These are phyloP conservation scores for Hanseniaspora vineae DNA, from an alignment of 805 yeast species.

Conservation along the genomic window DNA sequence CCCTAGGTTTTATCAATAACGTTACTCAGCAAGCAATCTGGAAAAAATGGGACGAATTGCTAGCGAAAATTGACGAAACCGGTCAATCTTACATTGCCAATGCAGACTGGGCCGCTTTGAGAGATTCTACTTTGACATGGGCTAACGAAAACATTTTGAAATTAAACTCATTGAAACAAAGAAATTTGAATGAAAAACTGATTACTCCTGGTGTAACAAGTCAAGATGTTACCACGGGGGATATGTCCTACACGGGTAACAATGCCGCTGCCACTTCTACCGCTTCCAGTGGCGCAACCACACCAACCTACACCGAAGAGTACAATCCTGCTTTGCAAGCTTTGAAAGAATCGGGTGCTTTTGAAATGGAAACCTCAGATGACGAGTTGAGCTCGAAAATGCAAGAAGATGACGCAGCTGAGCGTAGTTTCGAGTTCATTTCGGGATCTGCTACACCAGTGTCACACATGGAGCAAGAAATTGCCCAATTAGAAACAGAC, in stretches of 20 bases:
- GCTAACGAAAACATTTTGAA: constrained; percentile 12
- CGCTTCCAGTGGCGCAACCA: constrained; percentile 8
- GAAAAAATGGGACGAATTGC: constrained; percentile 40
- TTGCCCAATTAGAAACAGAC: constrained; percentile 8
- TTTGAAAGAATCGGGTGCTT: constrained; percentile 27
- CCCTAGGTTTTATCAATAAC: constrained; percentile 48
- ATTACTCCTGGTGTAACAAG: too few species aligned
- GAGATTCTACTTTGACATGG: constrained; percentile 53
- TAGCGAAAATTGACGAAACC: constrained; percentile 35
- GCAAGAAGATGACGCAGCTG: background rate
- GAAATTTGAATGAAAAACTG: constrained; percentile 7
- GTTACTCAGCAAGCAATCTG: constrained; percentile 42
- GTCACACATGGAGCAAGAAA: background rate
- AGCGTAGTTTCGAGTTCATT: background rate
- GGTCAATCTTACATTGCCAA: constrained; percentile 57
- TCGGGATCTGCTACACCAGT: background rate
- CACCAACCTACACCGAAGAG: constrained; percentile 12
- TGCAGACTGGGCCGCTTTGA: constrained; percentile 76
- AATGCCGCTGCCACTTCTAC: constrained; percentile 6
- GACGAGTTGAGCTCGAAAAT: constrained; percentile 3
- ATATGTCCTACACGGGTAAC: too few species aligned
- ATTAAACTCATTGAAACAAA: constrained; percentile 1
- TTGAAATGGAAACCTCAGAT: constrained; percentile 12
- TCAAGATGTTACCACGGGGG: too few species aligned
- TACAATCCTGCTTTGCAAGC: constrained; percentile 27